These are phyloP conservation scores for Venturia nashicola DNA, from an alignment of 2,329 filamentous ascomycete species.

Conservation along the genomic window DNA sequence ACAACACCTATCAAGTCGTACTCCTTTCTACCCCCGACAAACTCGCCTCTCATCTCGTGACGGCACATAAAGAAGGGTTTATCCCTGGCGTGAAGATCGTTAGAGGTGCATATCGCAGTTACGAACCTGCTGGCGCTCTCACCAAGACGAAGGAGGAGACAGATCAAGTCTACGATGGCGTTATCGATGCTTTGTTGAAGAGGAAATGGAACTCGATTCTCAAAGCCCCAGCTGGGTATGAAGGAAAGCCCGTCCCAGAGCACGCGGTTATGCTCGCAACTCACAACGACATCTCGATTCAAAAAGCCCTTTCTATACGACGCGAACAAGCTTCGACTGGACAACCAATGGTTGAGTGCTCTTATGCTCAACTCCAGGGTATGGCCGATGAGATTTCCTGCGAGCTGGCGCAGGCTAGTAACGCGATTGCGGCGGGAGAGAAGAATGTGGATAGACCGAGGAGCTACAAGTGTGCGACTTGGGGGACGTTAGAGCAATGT, in stretches of 20 bases:
- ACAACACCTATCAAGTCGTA: constrained; percentile 50
- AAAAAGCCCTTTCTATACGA: constrained; percentile 37
- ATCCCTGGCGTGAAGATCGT: constrained; percentile 46
- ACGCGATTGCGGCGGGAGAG: constrained; percentile 25
- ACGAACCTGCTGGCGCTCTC: constrained; percentile 38
- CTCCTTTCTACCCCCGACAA: constrained; percentile 34
- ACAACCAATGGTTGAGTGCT: constrained; percentile 34
- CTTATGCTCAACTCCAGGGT: constrained; percentile 75
- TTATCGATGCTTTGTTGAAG: constrained; percentile 55
- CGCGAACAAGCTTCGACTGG: constrained; percentile 29
- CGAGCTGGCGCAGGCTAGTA: constrained; percentile 34
- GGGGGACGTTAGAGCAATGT: constrained; percentile 56
- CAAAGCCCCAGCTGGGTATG: constrained; percentile 22
- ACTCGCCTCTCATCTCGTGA: constrained; percentile 33
- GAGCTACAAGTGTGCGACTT: constrained; percentile 44
- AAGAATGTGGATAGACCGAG: constrained; percentile 28
- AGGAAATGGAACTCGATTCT: constrained; percentile 48
- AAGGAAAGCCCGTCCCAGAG: constrained; percentile 23
- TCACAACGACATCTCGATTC: constrained; percentile 66
- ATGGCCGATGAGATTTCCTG: constrained; percentile 90
- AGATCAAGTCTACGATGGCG: constrained; percentile 54
- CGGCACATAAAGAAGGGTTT: constrained; percentile 34
- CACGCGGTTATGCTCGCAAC: constrained; percentile 62
- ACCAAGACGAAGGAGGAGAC: constrained; percentile 42
- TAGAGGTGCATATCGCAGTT: constrained; percentile 42